phyloP scores from a whole-genome alignment of 176 grass and related monocot species.

The Lolium rigidum region DNA sequence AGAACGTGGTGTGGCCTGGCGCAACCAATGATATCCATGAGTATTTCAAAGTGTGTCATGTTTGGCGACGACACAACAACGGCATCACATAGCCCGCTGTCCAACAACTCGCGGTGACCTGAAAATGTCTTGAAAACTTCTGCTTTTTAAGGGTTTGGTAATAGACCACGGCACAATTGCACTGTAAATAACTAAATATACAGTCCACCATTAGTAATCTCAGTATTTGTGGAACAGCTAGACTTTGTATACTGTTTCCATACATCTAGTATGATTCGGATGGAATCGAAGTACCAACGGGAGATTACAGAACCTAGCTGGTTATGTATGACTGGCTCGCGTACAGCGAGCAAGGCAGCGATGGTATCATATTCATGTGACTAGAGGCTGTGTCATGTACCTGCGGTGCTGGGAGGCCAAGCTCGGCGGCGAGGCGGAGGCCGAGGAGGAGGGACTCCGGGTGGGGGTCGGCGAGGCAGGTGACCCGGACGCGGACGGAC shows the following conservation, averaged over 20 bases:
- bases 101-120: conserved; percentile 72
- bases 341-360: neutral
- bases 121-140: conserved; percentile 72
- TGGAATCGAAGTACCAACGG: neutral
- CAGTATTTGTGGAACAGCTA: neutral
- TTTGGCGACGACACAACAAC: conserved; percentile 85
- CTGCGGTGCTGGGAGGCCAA: conserved; percentile 60
- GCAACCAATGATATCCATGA: conserved; percentile 80
- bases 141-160: conserved; percentile 29
- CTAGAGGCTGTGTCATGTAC: conserved; percentile 40
- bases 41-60: conserved; percentile 91
- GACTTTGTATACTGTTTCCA: neutral
- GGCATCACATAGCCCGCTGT: conserved; percentile 80
- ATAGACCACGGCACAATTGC: neutral
- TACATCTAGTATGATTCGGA: neutral
- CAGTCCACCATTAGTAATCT: neutral
- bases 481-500: conserved; percentile 40
- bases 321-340: neutral
- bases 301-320: neutral
- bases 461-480: conserved; percentile 86
- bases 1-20: conserved; percentile 73
- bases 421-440: conserved; percentile 61
- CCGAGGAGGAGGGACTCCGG: conserved; percentile 62
- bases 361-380: neutral
- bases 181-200: neutral